A percentile compares a stretch with the other conserved stretches of the same genome.
These are phyloP conservation scores for Nitzschia sp. DNA, from an alignment of 108 stramenopile species.

Conservation along the genomic window DNA sequence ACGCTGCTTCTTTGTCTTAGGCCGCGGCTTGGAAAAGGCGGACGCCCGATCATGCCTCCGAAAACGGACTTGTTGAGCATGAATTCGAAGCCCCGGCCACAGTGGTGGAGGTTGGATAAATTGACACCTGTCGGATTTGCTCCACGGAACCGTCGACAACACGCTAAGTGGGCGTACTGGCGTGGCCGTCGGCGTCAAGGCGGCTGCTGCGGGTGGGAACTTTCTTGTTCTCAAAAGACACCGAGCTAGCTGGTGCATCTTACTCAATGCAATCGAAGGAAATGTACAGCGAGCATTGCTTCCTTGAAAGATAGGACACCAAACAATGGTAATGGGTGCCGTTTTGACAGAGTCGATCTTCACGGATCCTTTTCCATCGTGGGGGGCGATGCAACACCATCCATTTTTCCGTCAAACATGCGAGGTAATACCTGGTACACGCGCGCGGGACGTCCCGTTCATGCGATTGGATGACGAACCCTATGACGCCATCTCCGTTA, in stretches of 20 bases:
- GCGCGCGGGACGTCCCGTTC: no score
- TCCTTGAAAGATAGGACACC: no score
- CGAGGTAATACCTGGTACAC: no score
- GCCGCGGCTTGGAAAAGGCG: constrained; percentile 57
- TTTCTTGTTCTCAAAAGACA: not conserved
- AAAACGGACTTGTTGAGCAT: constrained; percentile 48
- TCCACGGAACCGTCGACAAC: not conserved
- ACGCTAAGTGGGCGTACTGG: not conserved
- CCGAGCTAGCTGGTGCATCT: not conserved
- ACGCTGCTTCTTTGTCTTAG: constrained; percentile 65
- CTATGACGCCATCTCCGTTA: no score
- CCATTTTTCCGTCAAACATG: no score
- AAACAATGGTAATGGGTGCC: no score
- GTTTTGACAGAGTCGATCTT: no score
- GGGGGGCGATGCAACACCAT: no score
- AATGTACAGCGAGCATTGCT: no score
- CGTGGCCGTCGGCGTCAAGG: not conserved
- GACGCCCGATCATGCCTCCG: constrained; percentile 67
- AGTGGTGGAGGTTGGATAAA: not conserved
- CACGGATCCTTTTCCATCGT: no score
- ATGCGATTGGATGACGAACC: no score
- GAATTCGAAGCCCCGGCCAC: not conserved
- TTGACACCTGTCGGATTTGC: constrained; percentile 1
- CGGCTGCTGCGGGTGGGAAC: not conserved
- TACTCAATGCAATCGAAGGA: no score